phyloP scores from a whole-genome alignment of 2,329 filamentous ascomycete genomes.

The Graphilbum sp. region DNA sequence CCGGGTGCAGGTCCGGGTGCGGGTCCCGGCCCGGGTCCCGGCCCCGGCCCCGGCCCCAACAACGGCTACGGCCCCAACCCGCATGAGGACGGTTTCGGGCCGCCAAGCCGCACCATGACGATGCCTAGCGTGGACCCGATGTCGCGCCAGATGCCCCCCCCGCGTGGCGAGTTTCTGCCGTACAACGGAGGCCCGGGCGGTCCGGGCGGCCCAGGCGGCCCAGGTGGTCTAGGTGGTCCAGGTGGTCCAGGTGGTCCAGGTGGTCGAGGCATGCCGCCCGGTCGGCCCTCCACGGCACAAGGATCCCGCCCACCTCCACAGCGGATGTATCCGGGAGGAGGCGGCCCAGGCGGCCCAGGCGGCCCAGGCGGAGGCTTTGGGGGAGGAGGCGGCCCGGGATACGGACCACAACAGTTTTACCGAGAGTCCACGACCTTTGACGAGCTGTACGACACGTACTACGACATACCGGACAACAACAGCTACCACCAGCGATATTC shows the following conservation, averaged over 20 bases:
- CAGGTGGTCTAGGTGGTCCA: conserved; percentile 18
- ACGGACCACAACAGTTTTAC: conserved; percentile 13
- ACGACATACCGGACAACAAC: conserved; percentile 19
- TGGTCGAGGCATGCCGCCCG: conserved; percentile 10
- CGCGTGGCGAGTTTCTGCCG: conserved; percentile 26
- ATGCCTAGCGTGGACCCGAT: conserved; percentile 35
- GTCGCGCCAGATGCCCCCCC: conserved; percentile 18
- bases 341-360: not conserved
- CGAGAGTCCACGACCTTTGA: conserved; percentile 21
- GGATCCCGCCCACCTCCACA: conserved; percentile 36
- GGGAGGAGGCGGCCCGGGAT: conserved; percentile 19
- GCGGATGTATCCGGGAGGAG: conserved; percentile 22
- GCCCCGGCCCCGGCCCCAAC: conserved; percentile 11
- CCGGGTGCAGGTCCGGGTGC: not conserved
- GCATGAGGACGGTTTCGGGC: conserved; percentile 27
- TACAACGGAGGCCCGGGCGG: conserved; percentile 18
- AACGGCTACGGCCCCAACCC: conserved; percentile 19
- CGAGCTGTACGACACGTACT: conserved; percentile 39
- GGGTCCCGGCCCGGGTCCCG: conserved; percentile 4
- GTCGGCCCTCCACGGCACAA: conserved; percentile 38
- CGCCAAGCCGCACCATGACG: conserved; percentile 42
- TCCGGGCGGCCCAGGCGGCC: not conserved
- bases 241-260: conserved; percentile 8
- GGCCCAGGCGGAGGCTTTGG: conserved; percentile 7
- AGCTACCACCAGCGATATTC: conserved; percentile 13